Evolutionary conservation across 352 stramenopile genomes (phyloP).

Genomic region (Plasmopara viticola): DNA sequence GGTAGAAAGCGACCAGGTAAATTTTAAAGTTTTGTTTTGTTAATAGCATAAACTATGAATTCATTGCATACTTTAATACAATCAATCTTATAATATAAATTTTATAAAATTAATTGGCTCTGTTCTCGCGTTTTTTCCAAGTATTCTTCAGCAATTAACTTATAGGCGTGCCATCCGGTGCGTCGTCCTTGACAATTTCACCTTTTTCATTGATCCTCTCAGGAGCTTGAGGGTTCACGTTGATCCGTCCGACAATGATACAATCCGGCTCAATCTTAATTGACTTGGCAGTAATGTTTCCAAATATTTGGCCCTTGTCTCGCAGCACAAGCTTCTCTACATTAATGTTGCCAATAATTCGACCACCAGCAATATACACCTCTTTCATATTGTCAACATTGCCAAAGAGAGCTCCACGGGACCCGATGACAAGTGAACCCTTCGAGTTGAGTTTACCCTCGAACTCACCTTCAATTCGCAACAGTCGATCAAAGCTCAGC

Average conservation of each 20-base stretch:
- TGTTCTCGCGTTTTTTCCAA: too few relatives aligned
- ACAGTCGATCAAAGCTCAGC: slow-evolving; percentile 83
- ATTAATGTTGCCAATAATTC: slow-evolving; percentile 81
- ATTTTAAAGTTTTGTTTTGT: slow-evolving; percentile 76
- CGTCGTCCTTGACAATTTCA: slow-evolving; percentile 61
- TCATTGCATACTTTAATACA: neutral
- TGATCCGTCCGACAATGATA: slow-evolving; percentile 75
- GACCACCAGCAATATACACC: slow-evolving; percentile 79
- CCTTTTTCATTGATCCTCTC: slow-evolving; percentile 80
- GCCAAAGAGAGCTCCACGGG: slow-evolving; percentile 70
- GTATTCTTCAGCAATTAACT: slow-evolving; percentile 9
- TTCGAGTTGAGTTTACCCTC: slow-evolving; percentile 86
- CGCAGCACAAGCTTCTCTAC: slow-evolving; percentile 82
- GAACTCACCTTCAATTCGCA: slow-evolving; percentile 88
- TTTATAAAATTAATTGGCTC: too few relatives aligned
- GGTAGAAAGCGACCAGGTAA: slow-evolving; percentile 91
- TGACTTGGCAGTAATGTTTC: slow-evolving; percentile 86
- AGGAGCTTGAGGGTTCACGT: slow-evolving; percentile 84
- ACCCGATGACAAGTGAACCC: slow-evolving; percentile 81
- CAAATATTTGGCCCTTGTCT: slow-evolving; percentile 83
- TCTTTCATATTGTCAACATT: slow-evolving; percentile 86
- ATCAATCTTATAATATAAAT: too few relatives aligned
- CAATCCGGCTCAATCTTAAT: slow-evolving; percentile 87
- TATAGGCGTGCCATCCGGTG: slow-evolving; percentile 12
- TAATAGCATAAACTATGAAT: slow-evolving; percentile 2